Evolutionary conservation across 805 yeast species (phyloP).

Genomic region (Candida hungchunana): DNA sequence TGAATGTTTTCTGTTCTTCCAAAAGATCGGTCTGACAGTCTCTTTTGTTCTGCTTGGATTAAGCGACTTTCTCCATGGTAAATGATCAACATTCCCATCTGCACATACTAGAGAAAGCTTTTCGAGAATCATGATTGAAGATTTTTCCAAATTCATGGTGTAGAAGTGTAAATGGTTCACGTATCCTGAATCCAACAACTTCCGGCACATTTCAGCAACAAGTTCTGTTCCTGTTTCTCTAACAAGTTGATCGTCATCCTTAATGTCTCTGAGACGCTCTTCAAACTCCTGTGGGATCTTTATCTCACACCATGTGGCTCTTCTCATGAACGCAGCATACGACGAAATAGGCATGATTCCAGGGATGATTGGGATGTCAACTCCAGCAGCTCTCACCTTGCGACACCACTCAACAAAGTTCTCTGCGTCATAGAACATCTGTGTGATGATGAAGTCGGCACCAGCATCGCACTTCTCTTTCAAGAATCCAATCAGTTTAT

Average conservation of each 20-base stretch:
- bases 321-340: conserved; percentile 84
- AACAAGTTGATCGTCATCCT: conserved; percentile 86
- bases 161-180: conserved; percentile 90
- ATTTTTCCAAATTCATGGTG: conserved; percentile 94
- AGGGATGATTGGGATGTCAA: conserved; percentile 85
- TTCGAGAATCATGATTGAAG: conserved; percentile 85
- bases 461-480: conserved; percentile 93
- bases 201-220: conserved; percentile 77
- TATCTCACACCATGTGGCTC: conserved; percentile 93
- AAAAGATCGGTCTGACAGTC: conserved; percentile 88
- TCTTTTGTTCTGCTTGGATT: conserved; percentile 78
- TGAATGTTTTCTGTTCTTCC: conserved; percentile 91
- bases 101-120: conserved; percentile 55
- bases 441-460: conserved; percentile 90
- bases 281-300: conserved; percentile 70
- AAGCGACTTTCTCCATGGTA: conserved; percentile 92
- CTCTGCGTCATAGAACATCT: conserved; percentile 94
- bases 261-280: conserved; percentile 69
- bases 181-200: conserved; percentile 62
- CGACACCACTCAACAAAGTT: conserved; percentile 80
- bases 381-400: conserved; percentile 63
- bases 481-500: conserved; percentile 52
- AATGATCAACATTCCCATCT: conserved; percentile 26
- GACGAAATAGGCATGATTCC: conserved; percentile 99
- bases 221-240: conserved; percentile 82